Evolutionary conservation across 1,284 basidiomycete species (phyloP), one percentile per base, ranked within the genome.

Genomic region (Meira nashicola): DNA sequence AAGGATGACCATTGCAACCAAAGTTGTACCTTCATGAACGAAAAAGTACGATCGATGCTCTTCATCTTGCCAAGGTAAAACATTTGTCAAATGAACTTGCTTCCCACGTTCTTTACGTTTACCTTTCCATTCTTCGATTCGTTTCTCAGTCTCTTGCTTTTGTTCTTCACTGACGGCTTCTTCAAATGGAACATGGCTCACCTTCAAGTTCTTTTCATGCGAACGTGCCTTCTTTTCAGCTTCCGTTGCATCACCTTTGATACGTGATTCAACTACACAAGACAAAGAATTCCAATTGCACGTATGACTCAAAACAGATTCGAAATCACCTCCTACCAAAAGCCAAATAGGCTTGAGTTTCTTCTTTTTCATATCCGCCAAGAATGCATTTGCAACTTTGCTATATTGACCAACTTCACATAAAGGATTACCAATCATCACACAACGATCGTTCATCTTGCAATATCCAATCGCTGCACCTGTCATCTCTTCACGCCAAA

Each of bases 1-100:
- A 4, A 85, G 74, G 23, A 84, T 83, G 55, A 85, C 82, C 59
- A 85, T 73, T 1, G 81, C 81, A 58, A 67, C 64, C 43, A 83
- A 81, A 72, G 79, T 78, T 8, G 81, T 70, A 61, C 77, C 77
- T 61, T 83, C 81, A 23, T 80, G 76, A 1, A 83, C 83, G 63
- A 83, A 80, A 73, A 82, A 84, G 79, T 85, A 86, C 65, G 78
- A 78, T 39, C 84, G 74, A 67, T 86, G 84, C 62, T 79, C 70
- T 63, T 79, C 75, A 70, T 86, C 84, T 55, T 80, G 79, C 79
- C 83, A 85, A 17, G 83, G 84, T 39, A 81, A 74, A 37, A 85
- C 80, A 52, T 83, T 81, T 56, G 84, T 84, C 61, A 84, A 74
- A 70, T 85, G 83, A 46, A 85, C 81, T 75, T 85, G 84, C 49